Evolutionary conservation across 2,329 filamentous ascomycete genomes (phyloP).

Genomic region (Nemania sp.): DNA sequence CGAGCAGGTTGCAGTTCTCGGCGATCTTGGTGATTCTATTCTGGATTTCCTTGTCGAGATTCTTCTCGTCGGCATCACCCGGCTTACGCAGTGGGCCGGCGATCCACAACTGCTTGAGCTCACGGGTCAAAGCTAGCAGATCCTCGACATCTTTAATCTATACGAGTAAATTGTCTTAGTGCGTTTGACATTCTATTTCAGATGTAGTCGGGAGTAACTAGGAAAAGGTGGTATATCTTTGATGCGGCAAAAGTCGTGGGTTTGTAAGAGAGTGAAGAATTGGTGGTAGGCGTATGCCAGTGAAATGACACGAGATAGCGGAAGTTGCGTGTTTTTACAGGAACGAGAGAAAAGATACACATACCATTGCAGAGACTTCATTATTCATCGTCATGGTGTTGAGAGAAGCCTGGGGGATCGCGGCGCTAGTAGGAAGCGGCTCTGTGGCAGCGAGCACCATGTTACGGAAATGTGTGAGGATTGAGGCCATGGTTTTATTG

Average conservation of each 20-base stretch:
- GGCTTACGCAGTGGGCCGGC: constrained; percentile 50
- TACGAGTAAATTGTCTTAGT: background rate
- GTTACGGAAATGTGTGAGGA: constrained; percentile 50
- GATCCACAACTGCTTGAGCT: constrained; percentile 55
- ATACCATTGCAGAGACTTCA: constrained; percentile 43
- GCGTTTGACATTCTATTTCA: no score
- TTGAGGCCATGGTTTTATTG: constrained; percentile 48
- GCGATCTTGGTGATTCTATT: constrained; percentile 44
- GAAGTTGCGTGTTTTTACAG: no score
- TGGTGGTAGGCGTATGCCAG: no score
- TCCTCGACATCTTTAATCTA: constrained; percentile 49
- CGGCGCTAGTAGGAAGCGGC: constrained; percentile 40
- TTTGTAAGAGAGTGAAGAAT: background rate
- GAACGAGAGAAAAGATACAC: constrained; percentile 15
- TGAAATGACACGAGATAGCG: no score
- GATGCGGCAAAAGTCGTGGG: background rate
- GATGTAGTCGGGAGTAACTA: no score
- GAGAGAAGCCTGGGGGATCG: constrained; percentile 44
- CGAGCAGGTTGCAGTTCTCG: constrained; percentile 37
- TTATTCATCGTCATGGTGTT: constrained; percentile 47
- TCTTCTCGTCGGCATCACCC: constrained; percentile 45
- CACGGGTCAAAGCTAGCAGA: constrained; percentile 50
- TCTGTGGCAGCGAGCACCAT: constrained; percentile 45
- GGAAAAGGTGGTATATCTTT: background rate
- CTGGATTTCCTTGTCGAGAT: constrained; percentile 41